Conservation (phyloP, 2,329 filamentous ascomycete species). For the Aspergillus ustus region DNA sequence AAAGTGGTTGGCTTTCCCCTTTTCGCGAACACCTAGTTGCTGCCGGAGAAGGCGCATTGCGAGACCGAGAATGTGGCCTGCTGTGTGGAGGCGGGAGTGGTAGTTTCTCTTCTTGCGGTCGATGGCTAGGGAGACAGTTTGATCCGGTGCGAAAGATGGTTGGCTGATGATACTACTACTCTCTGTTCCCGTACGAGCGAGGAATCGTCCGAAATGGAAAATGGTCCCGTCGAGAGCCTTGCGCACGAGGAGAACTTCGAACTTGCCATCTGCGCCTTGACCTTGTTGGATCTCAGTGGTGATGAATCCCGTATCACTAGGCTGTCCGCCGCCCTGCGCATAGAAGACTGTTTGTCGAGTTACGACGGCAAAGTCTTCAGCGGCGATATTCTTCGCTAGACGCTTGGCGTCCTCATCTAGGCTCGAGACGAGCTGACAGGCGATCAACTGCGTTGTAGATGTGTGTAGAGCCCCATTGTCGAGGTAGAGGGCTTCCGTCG, state of each 20-base stretch:
- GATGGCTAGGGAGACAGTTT: conserved; percentile 29
- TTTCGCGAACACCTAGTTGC: conserved; percentile 26
- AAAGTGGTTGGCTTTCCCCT: conserved; percentile 37
- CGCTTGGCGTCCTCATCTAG: conserved; percentile 26
- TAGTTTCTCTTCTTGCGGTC: conserved; percentile 32
- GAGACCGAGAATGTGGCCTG: conserved; percentile 35
- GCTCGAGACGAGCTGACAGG: conserved; percentile 25
- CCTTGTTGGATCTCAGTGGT: neutral
- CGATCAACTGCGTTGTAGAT: conserved; percentile 27
- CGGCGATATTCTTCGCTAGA: conserved; percentile 26
- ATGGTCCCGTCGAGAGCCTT: conserved; percentile 30
- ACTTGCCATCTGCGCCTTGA: conserved; percentile 11
- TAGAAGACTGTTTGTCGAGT: conserved; percentile 35
- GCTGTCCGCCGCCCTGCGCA: conserved; percentile 34
- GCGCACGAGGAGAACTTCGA: conserved; percentile 33
- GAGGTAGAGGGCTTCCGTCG: conserved; percentile 32
- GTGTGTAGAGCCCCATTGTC: conserved; percentile 28
- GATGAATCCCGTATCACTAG: conserved; percentile 32
- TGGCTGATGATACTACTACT: neutral
- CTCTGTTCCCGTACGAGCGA: neutral
- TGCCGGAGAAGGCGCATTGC: conserved; percentile 33
- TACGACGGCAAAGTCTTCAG: conserved; percentile 26
- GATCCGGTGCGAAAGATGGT: conserved; percentile 20
- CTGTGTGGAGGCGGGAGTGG: conserved; percentile 38
- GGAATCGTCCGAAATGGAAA: conserved; percentile 30